Conservation (phyloP, 495 filamentous ascomycete species). For the Podospora conica region DNA sequence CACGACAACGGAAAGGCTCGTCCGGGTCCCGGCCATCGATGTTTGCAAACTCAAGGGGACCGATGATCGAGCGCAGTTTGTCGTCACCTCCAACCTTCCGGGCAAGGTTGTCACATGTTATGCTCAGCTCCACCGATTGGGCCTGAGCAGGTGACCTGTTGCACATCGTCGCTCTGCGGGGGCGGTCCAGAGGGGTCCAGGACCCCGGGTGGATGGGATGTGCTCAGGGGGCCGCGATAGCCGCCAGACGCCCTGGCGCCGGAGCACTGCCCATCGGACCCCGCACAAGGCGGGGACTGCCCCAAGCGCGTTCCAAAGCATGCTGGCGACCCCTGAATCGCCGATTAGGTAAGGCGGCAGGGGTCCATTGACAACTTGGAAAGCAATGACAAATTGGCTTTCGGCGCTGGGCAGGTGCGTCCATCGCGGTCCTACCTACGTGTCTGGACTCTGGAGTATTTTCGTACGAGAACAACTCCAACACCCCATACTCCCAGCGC, state of each 20-base stretch:
- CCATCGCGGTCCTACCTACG: background rate
- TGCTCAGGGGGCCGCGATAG: too few species aligned
- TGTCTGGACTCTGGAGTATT: background rate
- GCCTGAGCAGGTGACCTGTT: constrained; percentile 13
- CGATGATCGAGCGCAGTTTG: constrained; percentile 2
- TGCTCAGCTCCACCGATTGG: constrained; percentile 13
- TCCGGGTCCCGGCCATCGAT: background rate
- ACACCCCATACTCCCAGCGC: background rate
- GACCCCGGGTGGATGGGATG: too few species aligned
- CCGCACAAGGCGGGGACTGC: background rate
- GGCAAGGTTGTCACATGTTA: constrained; percentile 18
- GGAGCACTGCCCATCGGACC: background rate
- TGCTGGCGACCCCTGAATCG: background rate
- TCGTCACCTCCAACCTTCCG: constrained; percentile 19
- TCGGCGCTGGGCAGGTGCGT: background rate
- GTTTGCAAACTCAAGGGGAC: background rate
- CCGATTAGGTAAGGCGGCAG: background rate
- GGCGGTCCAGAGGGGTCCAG: background rate
- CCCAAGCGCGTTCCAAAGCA: background rate
- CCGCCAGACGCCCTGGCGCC: too few species aligned
- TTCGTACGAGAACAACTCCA: background rate
- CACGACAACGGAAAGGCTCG: background rate
- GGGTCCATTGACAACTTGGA: background rate
- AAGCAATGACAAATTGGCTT: background rate
- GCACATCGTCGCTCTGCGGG: background rate